Evolutionary conservation across 1,139 yeast genomes (phyloP).

Genomic region (Scheffersomyces illinoinensis): DNA sequence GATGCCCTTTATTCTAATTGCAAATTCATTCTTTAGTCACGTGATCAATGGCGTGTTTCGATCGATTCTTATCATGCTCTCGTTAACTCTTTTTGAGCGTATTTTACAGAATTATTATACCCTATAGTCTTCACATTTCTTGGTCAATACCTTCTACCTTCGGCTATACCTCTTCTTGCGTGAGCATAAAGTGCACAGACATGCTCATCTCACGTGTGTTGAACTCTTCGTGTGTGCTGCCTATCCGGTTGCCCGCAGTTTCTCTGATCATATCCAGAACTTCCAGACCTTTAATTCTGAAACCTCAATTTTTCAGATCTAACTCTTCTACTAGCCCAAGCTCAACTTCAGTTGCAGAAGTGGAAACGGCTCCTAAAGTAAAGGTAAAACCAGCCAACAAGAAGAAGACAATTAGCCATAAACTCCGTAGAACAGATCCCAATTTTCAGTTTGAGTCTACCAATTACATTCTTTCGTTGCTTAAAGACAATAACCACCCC

Average conservation of each 20-base stretch:
- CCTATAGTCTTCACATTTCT: background rate
- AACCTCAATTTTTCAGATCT: background rate
- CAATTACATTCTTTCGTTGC: conserved; percentile 26
- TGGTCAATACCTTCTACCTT: background rate
- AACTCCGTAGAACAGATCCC: conserved; percentile 28
- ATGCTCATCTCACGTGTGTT: background rate
- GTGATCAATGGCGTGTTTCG: background rate
- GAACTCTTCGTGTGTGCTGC: background rate
- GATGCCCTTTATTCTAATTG: background rate
- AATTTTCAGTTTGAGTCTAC: conserved; percentile 21
- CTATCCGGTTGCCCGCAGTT: background rate
- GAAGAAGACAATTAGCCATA: conserved; percentile 26
- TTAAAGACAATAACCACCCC: conserved; percentile 23
- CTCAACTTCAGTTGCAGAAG: background rate
- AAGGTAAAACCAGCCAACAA: conserved; percentile 9
- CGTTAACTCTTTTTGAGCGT: background rate
- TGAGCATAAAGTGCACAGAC: background rate
- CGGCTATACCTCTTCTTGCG: background rate
- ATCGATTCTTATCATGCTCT: background rate
- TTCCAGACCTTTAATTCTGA: background rate
- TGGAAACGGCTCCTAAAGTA: background rate
- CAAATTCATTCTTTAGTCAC: background rate
- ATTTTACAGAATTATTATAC: background rate
- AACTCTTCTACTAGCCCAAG: background rate
- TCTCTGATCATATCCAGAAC: background rate